Evolutionary conservation across 2,329 filamentous ascomycete species (phyloP), one percentile per base, ranked within the genome.

Genomic region (Trichoderma asperellum): DNA sequence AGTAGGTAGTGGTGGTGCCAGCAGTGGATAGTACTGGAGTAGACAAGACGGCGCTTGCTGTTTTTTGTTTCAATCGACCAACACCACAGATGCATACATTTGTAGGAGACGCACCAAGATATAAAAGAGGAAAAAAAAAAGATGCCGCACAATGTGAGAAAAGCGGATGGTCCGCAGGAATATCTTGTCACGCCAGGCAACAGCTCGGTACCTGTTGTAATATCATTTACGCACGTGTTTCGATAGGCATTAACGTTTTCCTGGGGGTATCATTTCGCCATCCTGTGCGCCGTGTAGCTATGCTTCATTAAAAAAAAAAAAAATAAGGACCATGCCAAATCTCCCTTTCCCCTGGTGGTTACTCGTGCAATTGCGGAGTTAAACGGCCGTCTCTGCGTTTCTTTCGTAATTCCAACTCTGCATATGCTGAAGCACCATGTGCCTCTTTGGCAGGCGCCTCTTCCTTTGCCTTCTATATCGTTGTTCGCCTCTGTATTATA

Each of bases 251-350:
- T 18, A 52, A 35, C 21, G 40, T 59, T 43, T 43, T 55, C 32
- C 40, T 29, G 37, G 67, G 69, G 69, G 68, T 68, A 64, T 68
- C 59, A 64, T 69, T 59, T 68, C 58, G 53, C 68, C 63, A 70
- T 70, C 68, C 68, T 68, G 65, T 70, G 67, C 69, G 69, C 69
- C 69, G 60, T 66, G 56, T 62, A 70, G 62, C 56, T 68, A 70
- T 70, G 66, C 69, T 69, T 61, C 43, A 43, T 65, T 58, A 67
- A 64, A 68, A 37, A 43, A n/a, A 67, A 64, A 68, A 37, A 43
- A n/a, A 43, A 8, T 10, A 43, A 43, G 55, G 60, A 70, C 43
- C 66, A 53, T 49, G 43, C 64, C 58, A 63, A 57, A 65, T 52
- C 21, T 47, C 63, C 49, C 47, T 43, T 34, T 53, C 65, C 52